phyloP scores from a whole-genome alignment of 192 early-diverging fungal species.

The Cladochytrium replicatum region DNA sequence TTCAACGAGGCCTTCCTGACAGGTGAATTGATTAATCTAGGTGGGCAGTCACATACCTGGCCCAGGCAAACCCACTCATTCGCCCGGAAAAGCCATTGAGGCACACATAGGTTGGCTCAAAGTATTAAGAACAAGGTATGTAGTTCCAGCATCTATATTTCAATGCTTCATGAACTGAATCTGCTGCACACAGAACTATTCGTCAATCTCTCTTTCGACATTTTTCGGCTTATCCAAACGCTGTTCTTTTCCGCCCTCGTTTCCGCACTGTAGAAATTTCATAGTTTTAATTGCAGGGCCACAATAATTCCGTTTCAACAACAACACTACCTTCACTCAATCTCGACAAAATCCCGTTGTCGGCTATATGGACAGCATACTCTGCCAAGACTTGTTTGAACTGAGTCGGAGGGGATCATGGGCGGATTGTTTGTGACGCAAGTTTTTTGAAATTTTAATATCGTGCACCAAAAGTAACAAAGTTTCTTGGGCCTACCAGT shows the following conservation, averaged over 20 bases:
- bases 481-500: constrained; percentile 41
- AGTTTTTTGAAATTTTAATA: not conserved
- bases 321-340: constrained; percentile 67
- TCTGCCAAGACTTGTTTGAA: constrained; percentile 62
- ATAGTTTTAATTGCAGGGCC: not conserved
- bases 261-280: constrained; percentile 42
- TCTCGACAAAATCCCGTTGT: constrained; percentile 51
- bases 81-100: constrained; percentile 7
- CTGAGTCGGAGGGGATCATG: constrained; percentile 20
- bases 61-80: constrained; percentile 11
- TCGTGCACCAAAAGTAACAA: not conserved
- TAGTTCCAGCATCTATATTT: constrained; percentile 4
- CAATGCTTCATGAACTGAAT: not conserved
- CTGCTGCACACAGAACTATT: not conserved
- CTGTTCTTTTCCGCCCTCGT: constrained; percentile 73
- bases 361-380: constrained; percentile 51
- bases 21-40: too few species aligned
- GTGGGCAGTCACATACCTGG: constrained; percentile 15
- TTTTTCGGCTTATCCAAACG: constrained; percentile 52
- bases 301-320: not conserved
- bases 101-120: not conserved
- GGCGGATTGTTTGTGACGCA: too few species aligned
- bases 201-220: not conserved
- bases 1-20: too few species aligned
- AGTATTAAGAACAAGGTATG: not conserved